phyloP scores from a whole-genome alignment of 495 filamentous ascomycete genomes.

The Lasiosphaeris hirsuta region DNA sequence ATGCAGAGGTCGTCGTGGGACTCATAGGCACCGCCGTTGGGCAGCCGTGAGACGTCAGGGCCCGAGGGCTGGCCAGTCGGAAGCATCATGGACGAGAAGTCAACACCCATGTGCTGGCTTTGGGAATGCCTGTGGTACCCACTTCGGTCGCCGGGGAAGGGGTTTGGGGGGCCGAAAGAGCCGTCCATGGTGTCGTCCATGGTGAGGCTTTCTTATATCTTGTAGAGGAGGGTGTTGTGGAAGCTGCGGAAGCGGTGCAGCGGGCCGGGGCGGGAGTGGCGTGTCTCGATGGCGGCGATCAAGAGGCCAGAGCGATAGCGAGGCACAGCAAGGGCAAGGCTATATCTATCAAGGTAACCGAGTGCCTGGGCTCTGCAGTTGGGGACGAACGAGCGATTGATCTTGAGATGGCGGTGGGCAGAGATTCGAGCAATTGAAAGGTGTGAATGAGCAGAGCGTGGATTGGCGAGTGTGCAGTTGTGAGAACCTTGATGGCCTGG shows the following conservation, averaged over 20 bases:
- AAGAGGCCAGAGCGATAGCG: background rate
- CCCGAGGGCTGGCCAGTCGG: background rate
- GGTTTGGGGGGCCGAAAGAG: slow-evolving; percentile 15
- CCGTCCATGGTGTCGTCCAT: slow-evolving; percentile 29
- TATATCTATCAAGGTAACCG: background rate
- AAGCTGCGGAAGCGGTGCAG: background rate
- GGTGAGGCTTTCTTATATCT: background rate
- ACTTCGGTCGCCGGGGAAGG: slow-evolving; percentile 19
- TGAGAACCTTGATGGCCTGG: slow-evolving; percentile 26
- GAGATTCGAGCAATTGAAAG: background rate
- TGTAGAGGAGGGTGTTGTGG: background rate
- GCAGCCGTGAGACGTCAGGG: slow-evolving; percentile 5
- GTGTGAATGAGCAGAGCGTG: background rate
- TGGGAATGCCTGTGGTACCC: slow-evolving; percentile 24
- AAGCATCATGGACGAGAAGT: slow-evolving; percentile 16
- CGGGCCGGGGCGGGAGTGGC: background rate
- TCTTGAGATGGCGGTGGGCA: background rate
- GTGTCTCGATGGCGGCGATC: background rate
- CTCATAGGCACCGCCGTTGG: slow-evolving; percentile 14
- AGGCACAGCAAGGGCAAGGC: background rate
- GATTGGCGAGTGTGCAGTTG: slow-evolving; percentile 4
- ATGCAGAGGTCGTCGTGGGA: slow-evolving; percentile 44
- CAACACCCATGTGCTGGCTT: slow-evolving; percentile 13
- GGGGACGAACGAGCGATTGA: no score
- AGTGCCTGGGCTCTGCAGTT: no score